Percentiles rank a stretch among this genome's conserved stretches.
Evolutionary conservation across 2,329 filamentous ascomycete genomes (phyloP).

Genomic region (Cryphonectria japonica): DNA sequence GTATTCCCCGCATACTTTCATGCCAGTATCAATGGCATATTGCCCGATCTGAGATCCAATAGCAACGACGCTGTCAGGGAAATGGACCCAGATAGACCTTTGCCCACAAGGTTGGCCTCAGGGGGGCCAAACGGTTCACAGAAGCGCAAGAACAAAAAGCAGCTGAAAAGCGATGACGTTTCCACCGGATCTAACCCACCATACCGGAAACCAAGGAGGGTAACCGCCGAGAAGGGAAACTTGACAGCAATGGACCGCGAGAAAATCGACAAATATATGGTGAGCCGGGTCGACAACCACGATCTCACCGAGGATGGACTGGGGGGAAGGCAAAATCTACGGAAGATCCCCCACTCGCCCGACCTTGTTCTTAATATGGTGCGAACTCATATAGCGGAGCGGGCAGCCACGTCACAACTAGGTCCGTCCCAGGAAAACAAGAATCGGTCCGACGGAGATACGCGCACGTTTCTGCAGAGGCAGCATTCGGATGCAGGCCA

Average conservation of each 20-base stretch:
- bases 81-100: constrained; percentile 6
- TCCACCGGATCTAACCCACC: constrained; percentile 13
- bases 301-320: neutral
- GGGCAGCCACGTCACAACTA: neutral
- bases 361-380: neutral
- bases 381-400: neutral
- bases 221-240: constrained; percentile 13
- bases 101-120: constrained; percentile 11
- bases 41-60: constrained; percentile 10
- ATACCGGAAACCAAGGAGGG: constrained; percentile 20
- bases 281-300: neutral
- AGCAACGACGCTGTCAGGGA: neutral
- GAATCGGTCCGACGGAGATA: constrained; percentile 18
- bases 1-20: neutral
- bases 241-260: neutral
- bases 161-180: constrained; percentile 16
- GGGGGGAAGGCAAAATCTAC: neutral
- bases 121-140: neutral
- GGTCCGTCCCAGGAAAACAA: neutral
- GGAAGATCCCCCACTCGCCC: neutral
- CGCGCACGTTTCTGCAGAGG: constrained; percentile 30
- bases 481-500: constrained; percentile 30
- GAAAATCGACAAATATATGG: neutral
- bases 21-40: neutral
- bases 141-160: constrained; percentile 5